Base-by-base conservation (phyloP, 495 filamentous ascomycete species). In the Talaromyces wortmannii region DNA sequence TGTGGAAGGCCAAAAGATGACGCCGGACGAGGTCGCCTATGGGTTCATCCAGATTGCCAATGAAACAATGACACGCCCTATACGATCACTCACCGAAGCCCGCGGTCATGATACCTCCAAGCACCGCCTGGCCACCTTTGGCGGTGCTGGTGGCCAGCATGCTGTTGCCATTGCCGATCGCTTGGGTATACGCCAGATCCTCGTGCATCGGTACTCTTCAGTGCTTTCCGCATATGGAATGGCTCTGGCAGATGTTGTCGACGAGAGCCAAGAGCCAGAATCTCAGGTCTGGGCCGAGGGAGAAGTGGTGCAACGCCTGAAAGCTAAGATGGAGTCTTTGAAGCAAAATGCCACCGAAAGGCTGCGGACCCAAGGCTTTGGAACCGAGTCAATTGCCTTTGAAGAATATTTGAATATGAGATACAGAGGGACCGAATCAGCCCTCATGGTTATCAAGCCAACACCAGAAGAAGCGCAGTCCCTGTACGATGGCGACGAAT, bases 221-320 rank as follows among this genome's bases (percentile, higher is more conserved):
- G 91, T 98, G 2, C 78, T 98, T 0, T 96, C 91, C 0, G 94
- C 94, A 3, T 98, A 97, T 59, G 94, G 94, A 13, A 97, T 98
- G 92, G 91, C 91, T 3, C 68, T 98, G 18, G 94, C 94, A 5
- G 92, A 98, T 64, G 91, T 96, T 0, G 92, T 97, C 11, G 88
- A 96, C 49, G 94, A 98, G 69, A 77, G 83, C 33, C 92, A 97
- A 61, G 90, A 92, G 60, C 94, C 94, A 6, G 90, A 91, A 45
- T 94, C 91, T 3, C 62, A 67, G 45, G 64, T 55, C 18, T 59
- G 57, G 57, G 33, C 53, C 10, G 54, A 11, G 3, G 51, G 50
- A 10, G 65, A 70, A 12, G 62, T 67, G 5, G 55, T 61, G 23
- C 56, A 65, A 48, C 66, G 70, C 51, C 57, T 78, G 46, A 56